phyloP scores from a whole-genome alignment of 768 basidiomycete genomes.

The Tephrocybe sp. region DNA sequence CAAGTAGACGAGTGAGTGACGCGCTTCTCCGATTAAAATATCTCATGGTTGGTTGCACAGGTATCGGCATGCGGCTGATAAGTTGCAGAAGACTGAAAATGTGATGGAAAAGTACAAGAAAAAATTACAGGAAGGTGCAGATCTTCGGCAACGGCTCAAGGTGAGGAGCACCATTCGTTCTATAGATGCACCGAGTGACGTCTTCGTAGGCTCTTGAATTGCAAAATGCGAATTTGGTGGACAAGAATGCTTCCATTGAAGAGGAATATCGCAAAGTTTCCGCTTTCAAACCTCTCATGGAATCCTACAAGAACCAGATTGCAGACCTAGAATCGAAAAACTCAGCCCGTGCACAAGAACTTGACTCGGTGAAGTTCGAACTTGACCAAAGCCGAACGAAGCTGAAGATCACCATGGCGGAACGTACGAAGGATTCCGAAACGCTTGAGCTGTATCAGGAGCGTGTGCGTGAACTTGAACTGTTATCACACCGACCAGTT shows the following conservation, averaged over 20 bases:
- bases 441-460: slow-evolving; percentile 90
- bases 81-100: slow-evolving; percentile 91
- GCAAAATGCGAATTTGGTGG: slow-evolving; percentile 89
- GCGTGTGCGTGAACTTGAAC: slow-evolving; percentile 84
- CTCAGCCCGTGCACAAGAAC: slow-evolving; percentile 65
- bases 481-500: slow-evolving; percentile 54
- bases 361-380: slow-evolving; percentile 71
- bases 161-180: slow-evolving; percentile 36
- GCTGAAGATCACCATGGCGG: slow-evolving; percentile 65
- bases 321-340: slow-evolving; percentile 75
- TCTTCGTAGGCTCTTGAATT: slow-evolving; percentile 74
- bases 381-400: slow-evolving; percentile 74
- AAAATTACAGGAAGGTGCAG: slow-evolving; percentile 94
- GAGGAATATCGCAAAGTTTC: slow-evolving; percentile 89
- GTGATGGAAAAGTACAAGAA: slow-evolving; percentile 99
- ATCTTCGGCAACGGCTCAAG: slow-evolving; percentile 84
- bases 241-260: slow-evolving; percentile 89
- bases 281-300: slow-evolving; percentile 86
- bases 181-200: background rate
- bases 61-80: slow-evolving; percentile 90
- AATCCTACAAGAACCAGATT: slow-evolving; percentile 89
- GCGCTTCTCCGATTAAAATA: background rate
- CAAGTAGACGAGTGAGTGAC: slow-evolving; percentile 86
- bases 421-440: slow-evolving; percentile 78
- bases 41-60: slow-evolving; percentile 34